Evolutionary conservation across 495 filamentous ascomycete species (phyloP), one percentile per base, ranked within the genome.

Genomic region (Trichoderma reesei): DNA sequence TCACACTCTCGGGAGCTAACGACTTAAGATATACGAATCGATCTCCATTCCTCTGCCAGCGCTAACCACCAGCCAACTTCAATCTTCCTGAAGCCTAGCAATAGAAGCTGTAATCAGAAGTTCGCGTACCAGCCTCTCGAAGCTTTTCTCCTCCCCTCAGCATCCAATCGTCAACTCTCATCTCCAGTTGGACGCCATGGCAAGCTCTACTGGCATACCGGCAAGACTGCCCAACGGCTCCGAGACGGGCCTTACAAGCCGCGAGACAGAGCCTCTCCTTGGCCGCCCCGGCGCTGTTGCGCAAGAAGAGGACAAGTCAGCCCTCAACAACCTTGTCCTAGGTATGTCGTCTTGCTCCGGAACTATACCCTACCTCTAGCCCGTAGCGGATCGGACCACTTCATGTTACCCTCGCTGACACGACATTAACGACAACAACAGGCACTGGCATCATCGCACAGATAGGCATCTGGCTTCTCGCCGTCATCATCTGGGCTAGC

Each of bases 211-310:
- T 13, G 61, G 61, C 14, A 8, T 63, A 34, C 63, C 38, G 14
- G 7, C 41, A 7, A 34, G n/a, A 11, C n/a, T 8, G 11, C 51
- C 41, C n/a, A 48, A 26, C n/a, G 44, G 31, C 33, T 37, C 11
- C 62, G 56, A 62, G 18, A 41, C 65, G 33, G 31, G 20, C 2
- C 20, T 54, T 1, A 51, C 48, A 3, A 20, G 34, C 11, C 65
- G 64, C 39, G 90, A 94, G 70, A 79, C 85, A 48, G 90, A 92
- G 69, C 92, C 92, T 60, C 77, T 96, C 41, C 82, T 96, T 34
- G 91, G 90, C 56, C 73, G 82, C 54, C 77, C 84, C 31, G 90
- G 90, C 62, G 88, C 90, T 76, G 89, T 85, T 5, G 80, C 81
- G 41, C 92, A 94, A 77, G 73, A 79, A 63, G 82, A 87, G 16